Evolutionary conservation across 495 filamentous ascomycete species (phyloP).

Genomic region (Penicillium ucsense): DNA sequence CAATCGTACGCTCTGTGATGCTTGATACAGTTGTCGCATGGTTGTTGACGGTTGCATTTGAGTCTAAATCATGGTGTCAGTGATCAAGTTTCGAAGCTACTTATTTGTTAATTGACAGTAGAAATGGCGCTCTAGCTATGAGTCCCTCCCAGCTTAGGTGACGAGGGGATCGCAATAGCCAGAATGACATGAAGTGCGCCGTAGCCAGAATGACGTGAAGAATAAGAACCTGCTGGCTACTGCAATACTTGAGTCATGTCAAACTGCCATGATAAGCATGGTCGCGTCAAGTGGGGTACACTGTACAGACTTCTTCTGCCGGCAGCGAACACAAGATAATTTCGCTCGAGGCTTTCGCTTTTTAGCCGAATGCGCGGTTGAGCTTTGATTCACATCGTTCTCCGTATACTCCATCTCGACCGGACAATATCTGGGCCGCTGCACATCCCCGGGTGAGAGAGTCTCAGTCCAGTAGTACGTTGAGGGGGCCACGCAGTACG

Average conservation of each 20-base stretch:
- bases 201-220: too few relatives aligned
- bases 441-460: not conserved
- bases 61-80: slow-evolving; percentile 18
- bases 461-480: too few relatives aligned
- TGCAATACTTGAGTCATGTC: too few relatives aligned
- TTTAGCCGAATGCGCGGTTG: slow-evolving; percentile 4
- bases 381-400: not conserved
- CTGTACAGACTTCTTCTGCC: slow-evolving; percentile 16
- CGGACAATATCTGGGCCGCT: not conserved
- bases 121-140: too few relatives aligned
- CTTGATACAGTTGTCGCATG: slow-evolving; percentile 32
- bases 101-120: too few relatives aligned
- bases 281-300: not conserved
- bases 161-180: not conserved
- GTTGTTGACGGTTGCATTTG: slow-evolving; percentile 33
- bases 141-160: too few relatives aligned
- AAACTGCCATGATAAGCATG: not conserved
- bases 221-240: too few relatives aligned
- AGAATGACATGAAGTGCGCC: too few relatives aligned
- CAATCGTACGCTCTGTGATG: slow-evolving; percentile 21
- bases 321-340: slow-evolving; percentile 11
- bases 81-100: not conserved
- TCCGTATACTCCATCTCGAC: not conserved
- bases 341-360: slow-evolving; percentile 12
- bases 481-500: not conserved